phyloP scores from a whole-genome alignment of 495 filamentous ascomycete genomes.

The Tuber melanosporum region DNA sequence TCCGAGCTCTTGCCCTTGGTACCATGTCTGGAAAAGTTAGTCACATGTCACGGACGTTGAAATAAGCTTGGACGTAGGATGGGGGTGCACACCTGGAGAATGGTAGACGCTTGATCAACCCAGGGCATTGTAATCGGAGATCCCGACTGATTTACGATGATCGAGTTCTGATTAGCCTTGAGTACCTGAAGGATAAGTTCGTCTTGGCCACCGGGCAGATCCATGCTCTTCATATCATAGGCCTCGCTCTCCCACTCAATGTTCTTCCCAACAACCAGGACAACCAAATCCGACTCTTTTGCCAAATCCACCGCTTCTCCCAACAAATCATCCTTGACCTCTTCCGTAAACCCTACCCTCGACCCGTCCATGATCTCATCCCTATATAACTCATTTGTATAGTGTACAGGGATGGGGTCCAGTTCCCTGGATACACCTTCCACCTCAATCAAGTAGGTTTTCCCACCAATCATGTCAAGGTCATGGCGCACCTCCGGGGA shows the following conservation, averaged over 20 bases:
- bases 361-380: conserved; percentile 42
- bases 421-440: conserved; percentile 41
- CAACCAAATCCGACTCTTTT: conserved; percentile 58
- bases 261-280: conserved; percentile 64
- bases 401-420: conserved; percentile 41
- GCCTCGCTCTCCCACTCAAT: conserved; percentile 71
- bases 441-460: conserved; percentile 33
- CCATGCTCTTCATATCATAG: conserved; percentile 61
- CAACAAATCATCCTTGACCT: conserved; percentile 45
- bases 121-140: conserved; percentile 70
- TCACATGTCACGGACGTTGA: conserved; percentile 7
- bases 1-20: conserved; percentile 61
- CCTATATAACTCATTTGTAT: conserved; percentile 39
- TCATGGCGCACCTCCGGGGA: conserved; percentile 38
- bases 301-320: conserved; percentile 58
- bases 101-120: conserved; percentile 50
- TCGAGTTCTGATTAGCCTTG: conserved; percentile 55
- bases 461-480: conserved; percentile 35
- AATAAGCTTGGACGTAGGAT: conserved; percentile 2
- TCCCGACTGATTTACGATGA: conserved; percentile 64
- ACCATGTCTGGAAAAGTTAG: conserved; percentile 52
- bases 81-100: conserved; percentile 42
- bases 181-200: conserved; percentile 55
- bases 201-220: conserved; percentile 56
- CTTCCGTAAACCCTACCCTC: conserved; percentile 42